Conservation (phyloP, 1,284 basidiomycete species). For the Leccinum idahoense region DNA sequence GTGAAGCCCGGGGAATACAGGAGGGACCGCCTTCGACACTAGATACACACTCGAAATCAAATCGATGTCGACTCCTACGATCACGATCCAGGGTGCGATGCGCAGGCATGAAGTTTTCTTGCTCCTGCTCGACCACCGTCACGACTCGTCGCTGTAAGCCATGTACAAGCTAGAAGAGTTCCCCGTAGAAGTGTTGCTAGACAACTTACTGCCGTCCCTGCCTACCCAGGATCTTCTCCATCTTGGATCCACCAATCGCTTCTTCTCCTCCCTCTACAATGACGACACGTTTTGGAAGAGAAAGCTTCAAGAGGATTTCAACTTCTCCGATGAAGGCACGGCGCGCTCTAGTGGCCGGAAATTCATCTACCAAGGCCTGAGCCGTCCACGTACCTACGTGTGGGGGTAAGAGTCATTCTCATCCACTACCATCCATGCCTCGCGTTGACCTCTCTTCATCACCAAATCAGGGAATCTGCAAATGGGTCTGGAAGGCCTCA, state of each 20-base stretch:
- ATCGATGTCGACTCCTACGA: too few relatives aligned
- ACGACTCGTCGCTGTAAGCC: background rate
- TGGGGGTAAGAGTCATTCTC: constrained; percentile 62
- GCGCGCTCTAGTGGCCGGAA: constrained; percentile 74
- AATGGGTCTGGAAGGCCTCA: constrained; percentile 55
- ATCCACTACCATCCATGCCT: background rate
- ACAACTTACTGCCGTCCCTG: constrained; percentile 63
- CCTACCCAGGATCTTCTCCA: constrained; percentile 53
- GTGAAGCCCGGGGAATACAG: too few relatives aligned
- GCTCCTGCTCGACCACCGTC: background rate
- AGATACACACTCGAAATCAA: too few relatives aligned
- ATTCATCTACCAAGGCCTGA: constrained; percentile 71
- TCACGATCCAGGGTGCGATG: too few relatives aligned
- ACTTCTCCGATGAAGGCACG: constrained; percentile 64
- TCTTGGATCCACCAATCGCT: constrained; percentile 53
- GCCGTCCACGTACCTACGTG: constrained; percentile 57
- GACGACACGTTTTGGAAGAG: constrained; percentile 80
- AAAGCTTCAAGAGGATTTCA: constrained; percentile 70
- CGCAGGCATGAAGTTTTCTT: background rate
- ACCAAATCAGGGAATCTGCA: constrained; percentile 43
- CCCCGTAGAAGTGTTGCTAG: constrained; percentile 70
- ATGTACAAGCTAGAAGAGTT: constrained; percentile 45
- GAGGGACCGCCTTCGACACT: too few relatives aligned
- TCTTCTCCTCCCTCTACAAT: constrained; percentile 53
- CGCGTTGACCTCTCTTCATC: constrained; percentile 2